These are phyloP conservation scores for Nicotiana noctiflora DNA, from an alignment of 257 asterid genomes.

Conservation along the genomic window DNA sequence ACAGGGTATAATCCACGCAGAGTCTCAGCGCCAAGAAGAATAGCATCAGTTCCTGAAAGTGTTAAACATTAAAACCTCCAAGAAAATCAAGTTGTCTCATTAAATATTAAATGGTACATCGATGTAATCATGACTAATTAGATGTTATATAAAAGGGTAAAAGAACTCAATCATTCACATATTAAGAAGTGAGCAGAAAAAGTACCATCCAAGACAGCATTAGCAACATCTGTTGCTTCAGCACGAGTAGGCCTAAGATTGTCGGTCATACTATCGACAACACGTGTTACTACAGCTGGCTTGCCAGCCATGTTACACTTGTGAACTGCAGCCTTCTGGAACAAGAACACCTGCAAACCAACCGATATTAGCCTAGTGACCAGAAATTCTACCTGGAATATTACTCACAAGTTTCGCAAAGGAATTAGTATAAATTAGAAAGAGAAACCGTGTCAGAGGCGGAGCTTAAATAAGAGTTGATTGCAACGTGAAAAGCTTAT, in stretches of 20 bases:
- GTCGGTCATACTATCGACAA: slow-evolving; percentile 96
- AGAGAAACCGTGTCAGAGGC: not conserved
- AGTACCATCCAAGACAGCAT: slow-evolving; percentile 90
- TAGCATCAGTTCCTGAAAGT: slow-evolving; percentile 69
- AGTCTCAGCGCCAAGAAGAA: slow-evolving; percentile 94
- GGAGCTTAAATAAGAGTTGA: not conserved
- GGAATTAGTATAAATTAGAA: not conserved
- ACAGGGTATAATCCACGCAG: slow-evolving; percentile 85
- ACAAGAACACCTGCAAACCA: slow-evolving; percentile 67
- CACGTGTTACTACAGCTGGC: slow-evolving; percentile 94
- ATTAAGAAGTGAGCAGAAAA: not conserved
- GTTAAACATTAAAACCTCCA: not conserved
- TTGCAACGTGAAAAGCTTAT: not conserved
- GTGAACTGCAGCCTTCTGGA: slow-evolving; percentile 81
- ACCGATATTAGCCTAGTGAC: not conserved
- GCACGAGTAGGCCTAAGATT: slow-evolving; percentile 96
- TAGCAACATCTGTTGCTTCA: slow-evolving; percentile 96
- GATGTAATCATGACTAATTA: not conserved
- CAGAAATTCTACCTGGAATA: not conserved
- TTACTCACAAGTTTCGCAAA: not conserved
- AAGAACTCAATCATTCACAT: not conserved
- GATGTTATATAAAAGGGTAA: not conserved
- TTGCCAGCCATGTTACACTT: slow-evolving; percentile 97
- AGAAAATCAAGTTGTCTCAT: not conserved
- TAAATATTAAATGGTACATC: not conserved